A percentile compares a stretch with the other conserved stretches of the same genome.
Conservation (phyloP, 2,329 filamentous ascomycete genomes). For the Xylariaceae sp. region DNA sequence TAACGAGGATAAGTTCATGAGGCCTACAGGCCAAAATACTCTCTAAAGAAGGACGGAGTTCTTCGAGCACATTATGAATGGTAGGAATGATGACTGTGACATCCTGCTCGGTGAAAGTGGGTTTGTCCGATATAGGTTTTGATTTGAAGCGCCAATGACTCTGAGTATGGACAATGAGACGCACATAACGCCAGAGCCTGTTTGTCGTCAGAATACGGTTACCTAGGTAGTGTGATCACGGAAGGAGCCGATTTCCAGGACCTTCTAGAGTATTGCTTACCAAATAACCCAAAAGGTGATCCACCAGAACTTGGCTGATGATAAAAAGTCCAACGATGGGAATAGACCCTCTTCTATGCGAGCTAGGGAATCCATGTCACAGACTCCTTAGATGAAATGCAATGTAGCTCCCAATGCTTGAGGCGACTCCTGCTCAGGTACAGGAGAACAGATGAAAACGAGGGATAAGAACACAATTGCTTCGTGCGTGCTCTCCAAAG, state of each 20-base stretch:
- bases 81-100: slow-evolving; percentile 93
- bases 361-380: not conserved
- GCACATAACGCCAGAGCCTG: slow-evolving; percentile 83
- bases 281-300: slow-evolving; percentile 43
- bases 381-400: not conserved
- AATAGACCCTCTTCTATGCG: slow-evolving; percentile 1
- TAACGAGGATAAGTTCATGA: slow-evolving; percentile 76
- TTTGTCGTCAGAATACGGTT: slow-evolving; percentile 19
- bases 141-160: slow-evolving; percentile 87
- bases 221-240: slow-evolving; percentile 21
- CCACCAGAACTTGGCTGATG: slow-evolving; percentile 46
- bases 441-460: no score
- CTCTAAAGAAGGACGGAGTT: slow-evolving; percentile 75
- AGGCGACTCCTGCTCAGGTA: no score
- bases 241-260: not conserved
- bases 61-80: slow-evolving; percentile 81
- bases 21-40: slow-evolving; percentile 70
- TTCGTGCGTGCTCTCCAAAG: no score
- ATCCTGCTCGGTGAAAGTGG: slow-evolving; percentile 75
- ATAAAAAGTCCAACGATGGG: slow-evolving; percentile 34
- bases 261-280: slow-evolving; percentile 35
- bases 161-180: slow-evolving; percentile 77
- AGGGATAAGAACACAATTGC: no score
- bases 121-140: slow-evolving; percentile 74
- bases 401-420: no score